Evolutionary conservation across 495 filamentous ascomycete genomes (phyloP).

Genomic region (Cryomyces minteri): DNA sequence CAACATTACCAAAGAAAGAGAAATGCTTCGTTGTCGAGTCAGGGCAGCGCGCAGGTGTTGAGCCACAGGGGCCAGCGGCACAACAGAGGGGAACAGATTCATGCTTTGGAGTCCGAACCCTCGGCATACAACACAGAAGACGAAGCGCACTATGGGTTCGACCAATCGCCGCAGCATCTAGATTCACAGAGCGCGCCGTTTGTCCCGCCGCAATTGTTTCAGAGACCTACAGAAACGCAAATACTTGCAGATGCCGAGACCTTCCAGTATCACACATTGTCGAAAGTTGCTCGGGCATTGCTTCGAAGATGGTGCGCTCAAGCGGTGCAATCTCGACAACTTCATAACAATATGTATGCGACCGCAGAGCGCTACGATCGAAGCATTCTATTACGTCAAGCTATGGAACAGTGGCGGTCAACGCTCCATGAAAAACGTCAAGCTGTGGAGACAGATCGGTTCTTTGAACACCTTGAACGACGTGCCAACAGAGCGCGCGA

Average conservation of each 20-base stretch:
- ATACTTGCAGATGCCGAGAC: constrained; percentile 38
- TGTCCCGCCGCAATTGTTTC: constrained; percentile 22
- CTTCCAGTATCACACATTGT: constrained; percentile 34
- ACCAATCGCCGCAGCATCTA: not conserved
- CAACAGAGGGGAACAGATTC: no score
- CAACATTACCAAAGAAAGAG: no score
- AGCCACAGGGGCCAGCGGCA: no score
- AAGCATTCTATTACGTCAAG: constrained; percentile 32
- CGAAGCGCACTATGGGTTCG: no score
- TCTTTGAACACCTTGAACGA: constrained; percentile 40
- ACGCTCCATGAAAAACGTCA: constrained; percentile 29
- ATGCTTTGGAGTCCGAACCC: no score
- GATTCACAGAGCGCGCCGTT: not conserved
- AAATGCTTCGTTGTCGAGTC: no score
- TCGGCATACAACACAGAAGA: no score
- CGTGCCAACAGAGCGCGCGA: constrained; percentile 43
- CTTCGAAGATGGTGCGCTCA: constrained; percentile 33
- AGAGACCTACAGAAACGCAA: constrained; percentile 35
- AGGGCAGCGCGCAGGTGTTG: no score
- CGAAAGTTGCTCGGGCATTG: constrained; percentile 27
- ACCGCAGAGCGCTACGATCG: constrained; percentile 34
- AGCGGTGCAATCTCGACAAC: constrained; percentile 26
- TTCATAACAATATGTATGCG: constrained; percentile 26
- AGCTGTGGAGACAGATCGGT: constrained; percentile 33
- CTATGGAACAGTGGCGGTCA: constrained; percentile 38